These are phyloP conservation scores for Tulasnella sp. DNA, from an alignment of 768 basidiomycete genomes.

Conservation along the genomic window DNA sequence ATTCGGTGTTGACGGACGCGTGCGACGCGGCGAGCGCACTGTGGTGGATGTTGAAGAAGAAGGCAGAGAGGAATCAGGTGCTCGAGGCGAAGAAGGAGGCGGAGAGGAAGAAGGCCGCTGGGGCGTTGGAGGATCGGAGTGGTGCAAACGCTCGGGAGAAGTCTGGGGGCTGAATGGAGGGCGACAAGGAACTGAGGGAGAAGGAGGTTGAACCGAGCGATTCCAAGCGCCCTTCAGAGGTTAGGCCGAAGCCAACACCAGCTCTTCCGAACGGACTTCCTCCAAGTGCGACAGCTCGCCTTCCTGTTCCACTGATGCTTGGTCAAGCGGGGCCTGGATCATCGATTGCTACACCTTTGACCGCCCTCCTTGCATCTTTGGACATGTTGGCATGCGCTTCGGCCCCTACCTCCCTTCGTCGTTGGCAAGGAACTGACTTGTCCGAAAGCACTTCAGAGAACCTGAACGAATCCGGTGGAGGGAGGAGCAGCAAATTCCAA, in stretches of 20 bases:
- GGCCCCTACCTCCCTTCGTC: not conserved
- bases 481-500: not conserved
- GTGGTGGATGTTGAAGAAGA: constrained; percentile 94
- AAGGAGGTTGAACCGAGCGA: not conserved
- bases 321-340: too few species aligned
- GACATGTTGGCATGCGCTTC: not conserved
- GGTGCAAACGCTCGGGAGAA: not conserved
- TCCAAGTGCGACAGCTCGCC: not conserved
- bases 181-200: not conserved
- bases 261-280: not conserved
- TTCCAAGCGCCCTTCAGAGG: not conserved
- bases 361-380: constrained; percentile 4
- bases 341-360: constrained; percentile 12
- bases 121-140: not conserved
- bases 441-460: not conserved
- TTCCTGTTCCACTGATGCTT: not conserved
- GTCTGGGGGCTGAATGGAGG: too few species aligned
- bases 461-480: not conserved
- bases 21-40: too few species aligned
- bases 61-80: constrained; percentile 48
- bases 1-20: too few species aligned
- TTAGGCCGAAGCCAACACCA: not conserved
- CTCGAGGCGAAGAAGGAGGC: constrained; percentile 12
- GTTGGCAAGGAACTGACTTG: not conserved
- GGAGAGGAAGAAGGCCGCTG: constrained; percentile 3